Conservation (phyloP, 1,139 yeast species). For the Suhomyces bribrorum region DNA sequence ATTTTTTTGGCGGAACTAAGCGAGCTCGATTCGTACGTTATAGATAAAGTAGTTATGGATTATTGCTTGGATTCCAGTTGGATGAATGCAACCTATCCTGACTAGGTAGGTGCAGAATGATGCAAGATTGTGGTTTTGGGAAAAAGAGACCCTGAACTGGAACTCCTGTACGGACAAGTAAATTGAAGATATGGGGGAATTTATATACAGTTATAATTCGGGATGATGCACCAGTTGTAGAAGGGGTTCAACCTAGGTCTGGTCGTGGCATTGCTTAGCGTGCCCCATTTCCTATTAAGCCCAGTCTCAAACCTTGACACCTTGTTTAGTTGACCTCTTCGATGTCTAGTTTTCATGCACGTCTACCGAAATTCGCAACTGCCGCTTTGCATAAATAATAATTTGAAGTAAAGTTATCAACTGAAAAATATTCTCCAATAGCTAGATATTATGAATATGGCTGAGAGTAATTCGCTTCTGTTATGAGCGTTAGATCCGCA, state of each 20-base stretch:
- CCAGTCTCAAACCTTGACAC: slow-evolving; percentile 6
- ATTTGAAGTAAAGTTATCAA: slow-evolving; percentile 2
- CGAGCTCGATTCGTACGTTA: slow-evolving; percentile 1
- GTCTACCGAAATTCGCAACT: slow-evolving; percentile 7
- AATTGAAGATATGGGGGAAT: background rate
- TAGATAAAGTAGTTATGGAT: no score
- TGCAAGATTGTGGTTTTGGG: background rate
- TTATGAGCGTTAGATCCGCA: background rate
- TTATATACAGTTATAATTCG: no score
- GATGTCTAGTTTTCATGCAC: slow-evolving; percentile 7
- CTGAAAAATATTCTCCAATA: slow-evolving; percentile 7
- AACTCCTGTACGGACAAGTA: no score
- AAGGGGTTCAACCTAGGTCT: background rate
- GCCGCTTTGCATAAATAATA: slow-evolving; percentile 5
- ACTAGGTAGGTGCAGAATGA: no score
- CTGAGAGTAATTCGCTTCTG: no score
- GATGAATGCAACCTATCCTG: no score
- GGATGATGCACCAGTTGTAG: background rate
- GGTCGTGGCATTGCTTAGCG: background rate
- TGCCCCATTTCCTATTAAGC: background rate
- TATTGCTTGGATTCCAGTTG: no score
- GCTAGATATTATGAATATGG: no score
- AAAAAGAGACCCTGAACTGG: no score
- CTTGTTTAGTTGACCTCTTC: background rate
- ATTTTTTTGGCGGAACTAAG: background rate